These are phyloP conservation scores for Mycena maculata DNA, from an alignment of 768 basidiomycete genomes.

Conservation along the genomic window DNA sequence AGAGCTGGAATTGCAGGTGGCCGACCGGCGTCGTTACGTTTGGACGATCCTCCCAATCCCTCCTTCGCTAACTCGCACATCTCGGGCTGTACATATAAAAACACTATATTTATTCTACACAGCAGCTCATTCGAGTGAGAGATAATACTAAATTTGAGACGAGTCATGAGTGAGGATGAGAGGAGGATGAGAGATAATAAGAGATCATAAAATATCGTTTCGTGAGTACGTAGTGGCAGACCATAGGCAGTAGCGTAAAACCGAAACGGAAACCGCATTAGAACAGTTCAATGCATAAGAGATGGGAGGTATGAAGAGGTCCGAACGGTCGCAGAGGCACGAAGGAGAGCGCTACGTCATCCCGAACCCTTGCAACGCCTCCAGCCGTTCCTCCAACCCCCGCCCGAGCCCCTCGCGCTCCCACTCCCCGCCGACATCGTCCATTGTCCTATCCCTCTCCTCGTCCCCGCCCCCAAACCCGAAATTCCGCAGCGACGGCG, in stretches of 20 bases:
- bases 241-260: not conserved
- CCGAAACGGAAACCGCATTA: not conserved
- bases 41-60: too few species aligned
- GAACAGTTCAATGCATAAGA: not conserved
- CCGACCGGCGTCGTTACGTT: too few species aligned
- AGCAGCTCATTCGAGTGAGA: too few species aligned
- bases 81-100: too few species aligned
- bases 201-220: slow-evolving; percentile 21
- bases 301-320: too few species aligned
- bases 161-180: too few species aligned
- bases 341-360: slow-evolving; percentile 15
- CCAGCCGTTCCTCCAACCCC: slow-evolving; percentile 86
- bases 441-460: slow-evolving; percentile 50
- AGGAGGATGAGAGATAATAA: slow-evolving; percentile 10
- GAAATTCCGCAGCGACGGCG: slow-evolving; percentile 43
- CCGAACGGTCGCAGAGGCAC: too few species aligned
- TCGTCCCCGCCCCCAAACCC: slow-evolving; percentile 31
- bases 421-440: slow-evolving; percentile 88
- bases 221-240: too few species aligned
- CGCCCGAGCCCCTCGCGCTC: slow-evolving; percentile 85
- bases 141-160: too few species aligned
- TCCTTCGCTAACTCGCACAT: too few species aligned
- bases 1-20: too few species aligned
- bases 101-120: too few species aligned
- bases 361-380: slow-evolving; percentile 53